Base-by-base conservation (phyloP, 495 filamentous ascomycete genomes). In the Cudoniella acicularis region DNA sequence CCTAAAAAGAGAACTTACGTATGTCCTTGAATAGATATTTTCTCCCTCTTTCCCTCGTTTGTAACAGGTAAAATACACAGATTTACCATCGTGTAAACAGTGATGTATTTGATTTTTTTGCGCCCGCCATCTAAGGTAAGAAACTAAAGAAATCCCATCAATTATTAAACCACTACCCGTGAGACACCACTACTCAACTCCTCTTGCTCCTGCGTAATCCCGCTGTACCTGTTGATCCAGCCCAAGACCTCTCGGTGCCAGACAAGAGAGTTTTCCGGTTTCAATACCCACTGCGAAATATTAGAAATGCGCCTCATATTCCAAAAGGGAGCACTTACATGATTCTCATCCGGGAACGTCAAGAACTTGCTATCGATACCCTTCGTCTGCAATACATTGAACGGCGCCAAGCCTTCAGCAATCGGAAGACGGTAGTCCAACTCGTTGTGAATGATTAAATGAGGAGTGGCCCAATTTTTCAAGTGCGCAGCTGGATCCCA, bases 171-270 rank as follows among this genome's bases (percentile, higher is more conserved):
- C 27, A 11, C 51, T 10, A 64, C 22, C 20, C 49, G 25, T 1
- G 62, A 53, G 10, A 61, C 30, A 23, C 54, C 46, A 21, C 20
- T 49, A 20, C 18, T 30, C 21, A 64, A 49, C 18, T 58, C 47
- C 22, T 56, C 51, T 10, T 65, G 55, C 48, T 66, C 56, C 24
- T 60, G 22, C 17, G 43, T 47, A 46, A 87, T 56, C 1, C 88
- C 91, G 2, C 83, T 83, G 64, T 86, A 86, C 70, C 88, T 88
- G 72, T 96, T 96, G 59, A 96, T 93, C 85, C 86, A 98, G 49
- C 85, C 86, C 30, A 97, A 62, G 10, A 97, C 91, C 40, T 89
- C 88, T n/a, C 79, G 83, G 69, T 97, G 91, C 93, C 93, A 98
- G 45, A 94, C 76, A 21, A 97, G 73, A 9, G 84, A 87, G 69